A percentile compares a stretch with the other conserved stretches of the same genome.
Conservation (phyloP, 805 yeast genomes). For the Sugiyamaella mastotermitis region DNA sequence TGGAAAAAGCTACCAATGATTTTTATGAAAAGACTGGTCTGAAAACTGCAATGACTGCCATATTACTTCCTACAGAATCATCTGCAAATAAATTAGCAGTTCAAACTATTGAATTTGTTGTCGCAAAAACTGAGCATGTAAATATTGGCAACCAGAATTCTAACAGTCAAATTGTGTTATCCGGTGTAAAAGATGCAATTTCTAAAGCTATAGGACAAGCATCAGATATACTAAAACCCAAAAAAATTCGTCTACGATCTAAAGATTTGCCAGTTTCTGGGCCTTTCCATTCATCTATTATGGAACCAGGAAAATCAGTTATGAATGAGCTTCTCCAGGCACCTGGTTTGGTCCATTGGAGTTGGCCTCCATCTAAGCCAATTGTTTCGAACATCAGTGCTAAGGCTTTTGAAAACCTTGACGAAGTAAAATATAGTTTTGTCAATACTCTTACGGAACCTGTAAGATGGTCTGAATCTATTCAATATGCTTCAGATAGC, state of each 20-base stretch:
- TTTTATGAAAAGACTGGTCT: slow-evolving; percentile 1
- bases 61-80: slow-evolving; percentile 7
- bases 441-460: slow-evolving; percentile 26
- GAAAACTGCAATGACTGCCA: slow-evolving; percentile 13
- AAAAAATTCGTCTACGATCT: slow-evolving; percentile 6
- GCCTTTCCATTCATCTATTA: slow-evolving; percentile 43
- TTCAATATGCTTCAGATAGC: slow-evolving; percentile 13
- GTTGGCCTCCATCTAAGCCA: slow-evolving; percentile 20
- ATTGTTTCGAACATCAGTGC: slow-evolving; percentile 32
- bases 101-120: background rate
- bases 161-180: slow-evolving; percentile 36
- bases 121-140: slow-evolving; percentile 16
- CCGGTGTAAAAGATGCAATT: slow-evolving; percentile 35
- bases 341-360: slow-evolving; percentile 11
- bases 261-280: slow-evolving; percentile 38
- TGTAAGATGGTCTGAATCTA: slow-evolving; percentile 28
- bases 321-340: slow-evolving; percentile 25
- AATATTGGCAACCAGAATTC: slow-evolving; percentile 46
- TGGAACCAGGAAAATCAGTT: slow-evolving; percentile 34
- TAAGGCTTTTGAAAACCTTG: slow-evolving; percentile 23
- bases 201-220: slow-evolving; percentile 21
- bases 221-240: slow-evolving; percentile 17
- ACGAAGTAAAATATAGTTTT: slow-evolving; percentile 24
- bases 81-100: background rate
- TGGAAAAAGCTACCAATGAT: slow-evolving; percentile 33